Conservation (phyloP, 495 filamentous ascomycete genomes). For the Talaromyces wortmannii region DNA sequence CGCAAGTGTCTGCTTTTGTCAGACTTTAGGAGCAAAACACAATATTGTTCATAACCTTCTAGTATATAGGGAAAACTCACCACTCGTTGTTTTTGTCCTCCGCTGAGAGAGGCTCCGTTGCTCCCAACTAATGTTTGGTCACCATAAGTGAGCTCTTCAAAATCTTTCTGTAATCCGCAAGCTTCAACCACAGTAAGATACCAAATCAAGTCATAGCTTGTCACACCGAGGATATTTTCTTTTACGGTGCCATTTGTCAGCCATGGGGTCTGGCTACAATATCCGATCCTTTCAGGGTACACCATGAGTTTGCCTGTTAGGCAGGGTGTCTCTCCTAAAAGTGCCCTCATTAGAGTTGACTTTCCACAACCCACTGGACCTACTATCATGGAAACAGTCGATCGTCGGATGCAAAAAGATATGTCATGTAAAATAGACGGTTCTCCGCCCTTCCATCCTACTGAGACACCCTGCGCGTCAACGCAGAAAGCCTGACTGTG, state of each 20-base stretch:
- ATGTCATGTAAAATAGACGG: constrained; percentile 15
- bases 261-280: constrained; percentile 45
- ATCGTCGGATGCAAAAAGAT: constrained; percentile 21
- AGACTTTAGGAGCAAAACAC: neutral
- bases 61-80: constrained; percentile 12
- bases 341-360: constrained; percentile 38
- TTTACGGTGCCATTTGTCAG: constrained; percentile 51
- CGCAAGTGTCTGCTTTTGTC: constrained; percentile 34
- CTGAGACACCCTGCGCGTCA: neutral
- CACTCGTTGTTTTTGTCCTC: constrained; percentile 61
- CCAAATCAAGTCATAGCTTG: constrained; percentile 43
- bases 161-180: constrained; percentile 51
- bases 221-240: constrained; percentile 49
- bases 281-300: constrained; percentile 27
- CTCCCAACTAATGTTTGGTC: constrained; percentile 56
- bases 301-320: neutral
- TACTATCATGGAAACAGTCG: constrained; percentile 40
- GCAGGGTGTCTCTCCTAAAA: constrained; percentile 43
- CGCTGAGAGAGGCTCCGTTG: constrained; percentile 56
- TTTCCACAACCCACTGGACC: constrained; percentile 53
- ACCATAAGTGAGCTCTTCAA: constrained; percentile 43
- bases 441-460: constrained; percentile 30
- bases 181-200: constrained; percentile 56
- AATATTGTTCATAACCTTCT: neutral
- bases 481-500: neutral